phyloP scores from a whole-genome alignment of 441 rosid species.

The Capsella rubella region DNA sequence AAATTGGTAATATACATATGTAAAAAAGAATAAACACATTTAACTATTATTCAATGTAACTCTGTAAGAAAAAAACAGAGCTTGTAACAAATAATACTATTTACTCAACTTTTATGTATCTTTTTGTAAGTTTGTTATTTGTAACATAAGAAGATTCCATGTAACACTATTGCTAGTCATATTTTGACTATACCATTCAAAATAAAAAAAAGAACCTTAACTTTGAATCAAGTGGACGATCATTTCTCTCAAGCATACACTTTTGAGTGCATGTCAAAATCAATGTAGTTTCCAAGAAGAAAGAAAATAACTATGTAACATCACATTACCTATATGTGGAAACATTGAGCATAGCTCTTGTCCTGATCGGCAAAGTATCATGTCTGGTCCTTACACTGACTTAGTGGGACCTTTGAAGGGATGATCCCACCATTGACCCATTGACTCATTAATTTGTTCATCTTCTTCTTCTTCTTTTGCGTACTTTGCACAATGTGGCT shows the following conservation, averaged over 20 bases:
- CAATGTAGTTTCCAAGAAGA: slow-evolving; percentile 31
- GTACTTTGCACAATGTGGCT: too few relatives aligned
- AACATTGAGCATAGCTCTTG: too few relatives aligned
- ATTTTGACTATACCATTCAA: slow-evolving; percentile 27
- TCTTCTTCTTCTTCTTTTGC: too few relatives aligned
- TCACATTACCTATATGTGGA: not conserved
- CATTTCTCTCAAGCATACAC: not conserved
- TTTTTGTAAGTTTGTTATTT: slow-evolving; percentile 28
- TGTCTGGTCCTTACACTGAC: too few relatives aligned
- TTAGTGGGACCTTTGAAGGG: too few relatives aligned
- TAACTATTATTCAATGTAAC: slow-evolving; percentile 22
- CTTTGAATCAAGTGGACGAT: slow-evolving; percentile 22
- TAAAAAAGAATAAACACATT: slow-evolving; percentile 3
- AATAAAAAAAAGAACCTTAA: not conserved
- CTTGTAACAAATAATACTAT: not conserved
- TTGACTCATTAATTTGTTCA: too few relatives aligned
- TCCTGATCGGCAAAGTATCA: too few relatives aligned
- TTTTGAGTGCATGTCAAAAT: not conserved
- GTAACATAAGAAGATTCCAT: slow-evolving; percentile 9
- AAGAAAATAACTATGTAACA: not conserved
- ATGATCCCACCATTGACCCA: too few relatives aligned
- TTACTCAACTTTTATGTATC: not conserved
- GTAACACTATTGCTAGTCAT: slow-evolving; percentile 11
- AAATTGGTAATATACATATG: slow-evolving; percentile 51
- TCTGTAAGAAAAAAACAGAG: slow-evolving; percentile 5